These are phyloP conservation scores for Fusarium cyanostomum DNA, from an alignment of 2,329 filamentous ascomycete genomes.

Conservation along the genomic window DNA sequence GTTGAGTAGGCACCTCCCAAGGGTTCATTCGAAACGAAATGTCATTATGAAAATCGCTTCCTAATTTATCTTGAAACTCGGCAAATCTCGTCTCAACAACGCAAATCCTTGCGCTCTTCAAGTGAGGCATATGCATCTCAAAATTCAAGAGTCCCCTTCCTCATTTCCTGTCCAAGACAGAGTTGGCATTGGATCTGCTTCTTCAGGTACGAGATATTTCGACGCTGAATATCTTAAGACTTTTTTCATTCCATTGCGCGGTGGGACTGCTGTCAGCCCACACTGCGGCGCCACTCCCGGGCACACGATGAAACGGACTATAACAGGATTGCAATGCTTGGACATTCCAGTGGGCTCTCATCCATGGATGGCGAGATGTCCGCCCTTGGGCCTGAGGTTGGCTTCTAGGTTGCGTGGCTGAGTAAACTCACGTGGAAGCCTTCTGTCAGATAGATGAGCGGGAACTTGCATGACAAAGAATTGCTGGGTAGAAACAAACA, in stretches of 20 bases:
- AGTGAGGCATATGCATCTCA: no score
- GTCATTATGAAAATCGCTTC: background rate
- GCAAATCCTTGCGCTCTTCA: background rate
- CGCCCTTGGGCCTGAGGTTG: background rate
- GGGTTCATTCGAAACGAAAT: no score
- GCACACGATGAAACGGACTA: conserved; percentile 32
- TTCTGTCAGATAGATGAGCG: background rate
- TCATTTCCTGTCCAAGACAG: background rate
- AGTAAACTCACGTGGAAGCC: background rate
- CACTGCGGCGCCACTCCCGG: conserved; percentile 28
- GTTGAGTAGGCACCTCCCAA: no score
- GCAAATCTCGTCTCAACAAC: background rate
- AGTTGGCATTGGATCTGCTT: conserved; percentile 18
- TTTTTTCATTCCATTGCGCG: conserved; percentile 20
- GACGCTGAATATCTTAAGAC: background rate
- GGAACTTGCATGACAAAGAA: conserved; percentile 4
- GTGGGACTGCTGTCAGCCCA: conserved; percentile 11
- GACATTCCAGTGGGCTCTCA: conserved; percentile 16
- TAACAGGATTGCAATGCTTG: conserved; percentile 11
- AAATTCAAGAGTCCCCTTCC: background rate
- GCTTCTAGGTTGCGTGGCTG: background rate
- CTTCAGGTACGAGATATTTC: background rate
- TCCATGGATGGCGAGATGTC: background rate
- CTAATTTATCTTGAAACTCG: background rate
- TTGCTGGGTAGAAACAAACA: background rate